These are phyloP conservation scores for Leccinum arenicola DNA, from an alignment of 768 basidiomycete genomes.

Conservation along the genomic window DNA sequence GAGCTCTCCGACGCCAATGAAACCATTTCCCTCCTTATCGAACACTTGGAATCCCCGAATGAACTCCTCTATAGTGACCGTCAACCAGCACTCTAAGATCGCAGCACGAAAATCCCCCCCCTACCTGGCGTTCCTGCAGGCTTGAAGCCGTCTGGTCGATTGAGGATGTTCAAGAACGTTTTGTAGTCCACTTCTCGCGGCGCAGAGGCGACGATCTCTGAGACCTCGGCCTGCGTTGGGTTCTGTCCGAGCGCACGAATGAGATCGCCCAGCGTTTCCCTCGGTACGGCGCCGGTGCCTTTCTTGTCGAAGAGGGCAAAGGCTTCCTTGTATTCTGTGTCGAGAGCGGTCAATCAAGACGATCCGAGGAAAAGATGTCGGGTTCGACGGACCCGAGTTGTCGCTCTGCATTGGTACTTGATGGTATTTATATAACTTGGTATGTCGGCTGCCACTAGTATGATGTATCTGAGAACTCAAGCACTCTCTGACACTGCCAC, in stretches of 20 bases:
- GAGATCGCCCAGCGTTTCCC: conserved; percentile 88
- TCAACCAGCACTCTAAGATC: conserved; percentile 3
- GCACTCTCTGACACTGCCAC: neutral
- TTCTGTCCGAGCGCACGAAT: conserved; percentile 92
- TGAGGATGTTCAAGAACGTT: conserved; percentile 86
- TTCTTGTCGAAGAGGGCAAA: conserved; percentile 98
- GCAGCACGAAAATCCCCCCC: conserved; percentile 25
- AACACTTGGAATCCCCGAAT: conserved; percentile 99
- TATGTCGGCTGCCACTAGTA: neutral
- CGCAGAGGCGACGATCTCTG: conserved; percentile 68
- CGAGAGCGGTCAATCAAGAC: conserved; percentile 2
- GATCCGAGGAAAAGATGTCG: neutral
- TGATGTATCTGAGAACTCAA: no score
- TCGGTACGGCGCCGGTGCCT: conserved; percentile 86
- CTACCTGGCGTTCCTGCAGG: conserved; percentile 92
- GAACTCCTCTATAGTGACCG: conserved; percentile 78
- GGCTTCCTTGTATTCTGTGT: conserved; percentile 91
- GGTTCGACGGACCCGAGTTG: conserved; percentile 43
- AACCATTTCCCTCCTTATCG: conserved; percentile 78
- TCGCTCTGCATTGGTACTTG: conserved; percentile 38
- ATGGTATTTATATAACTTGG: neutral
- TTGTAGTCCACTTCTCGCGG: conserved; percentile 92
- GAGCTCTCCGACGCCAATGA: conserved; percentile 62
- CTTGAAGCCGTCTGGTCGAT: conserved; percentile 95
- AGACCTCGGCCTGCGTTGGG: conserved; percentile 98